Percentiles rank a stretch among this genome's conserved stretches.
Conservation (phyloP, 257 asterid species). For the Solanum virginianum region DNA sequence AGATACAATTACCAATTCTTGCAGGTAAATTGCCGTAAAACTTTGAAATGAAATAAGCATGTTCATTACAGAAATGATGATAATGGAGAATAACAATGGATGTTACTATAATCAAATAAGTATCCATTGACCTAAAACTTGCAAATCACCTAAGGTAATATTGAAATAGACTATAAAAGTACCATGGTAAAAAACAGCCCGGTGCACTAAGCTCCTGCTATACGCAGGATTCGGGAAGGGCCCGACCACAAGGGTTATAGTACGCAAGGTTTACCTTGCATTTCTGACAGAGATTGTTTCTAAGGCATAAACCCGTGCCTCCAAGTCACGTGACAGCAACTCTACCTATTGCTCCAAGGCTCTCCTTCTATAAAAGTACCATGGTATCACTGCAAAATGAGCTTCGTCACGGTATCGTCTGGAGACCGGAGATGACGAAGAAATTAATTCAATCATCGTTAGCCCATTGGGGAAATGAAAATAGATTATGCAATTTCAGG, state of each 20-base stretch:
- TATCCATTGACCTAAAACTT: neutral
- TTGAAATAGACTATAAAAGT: neutral
- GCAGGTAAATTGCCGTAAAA: neutral
- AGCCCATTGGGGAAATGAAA: neutral
- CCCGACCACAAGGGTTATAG: no score
- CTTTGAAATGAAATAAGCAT: neutral
- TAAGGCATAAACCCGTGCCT: no score
- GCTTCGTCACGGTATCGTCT: no score
- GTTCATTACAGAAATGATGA: neutral
- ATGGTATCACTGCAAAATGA: neutral
- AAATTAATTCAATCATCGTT: neutral
- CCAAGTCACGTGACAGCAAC: no score
- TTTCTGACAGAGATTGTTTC: no score
- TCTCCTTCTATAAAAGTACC: no score
- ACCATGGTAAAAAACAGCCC: no score
- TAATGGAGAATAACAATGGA: neutral
- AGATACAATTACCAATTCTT: neutral
- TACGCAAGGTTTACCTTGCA: no score
- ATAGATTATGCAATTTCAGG: no score
- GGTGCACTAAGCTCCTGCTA: no score
- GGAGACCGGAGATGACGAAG: neutral
- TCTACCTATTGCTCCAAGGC: no score
- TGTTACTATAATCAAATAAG: neutral
- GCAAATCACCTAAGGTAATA: neutral
- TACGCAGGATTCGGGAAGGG: no score